Conservation (phyloP, 306 rosid genomes). For the Oemleria cerasiformis region DNA sequence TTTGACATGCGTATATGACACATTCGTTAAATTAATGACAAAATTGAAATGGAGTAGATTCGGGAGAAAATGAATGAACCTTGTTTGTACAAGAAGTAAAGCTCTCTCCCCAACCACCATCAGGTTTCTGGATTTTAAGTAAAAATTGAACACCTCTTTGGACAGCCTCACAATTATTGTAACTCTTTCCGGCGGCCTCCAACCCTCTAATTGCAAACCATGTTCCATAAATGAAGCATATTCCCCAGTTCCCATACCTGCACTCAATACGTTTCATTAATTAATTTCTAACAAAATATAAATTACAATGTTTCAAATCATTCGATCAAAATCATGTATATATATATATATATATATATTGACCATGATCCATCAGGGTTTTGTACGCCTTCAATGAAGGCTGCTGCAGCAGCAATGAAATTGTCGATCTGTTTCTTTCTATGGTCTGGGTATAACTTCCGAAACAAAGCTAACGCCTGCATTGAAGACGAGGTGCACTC, state of each 20-base stretch:
- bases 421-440: conserved; percentile 37
- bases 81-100: conserved; percentile 38
- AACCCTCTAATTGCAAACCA: no score
- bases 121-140: conserved; percentile 20
- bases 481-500: conserved; percentile 47
- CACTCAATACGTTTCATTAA: no score
- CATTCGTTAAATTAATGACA: no score
- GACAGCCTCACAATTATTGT: no score
- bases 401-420: no score
- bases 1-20: no score
- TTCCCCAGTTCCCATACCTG: no score
- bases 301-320: neutral
- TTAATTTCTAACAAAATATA: no score
- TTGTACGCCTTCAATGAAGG: conserved; percentile 20
- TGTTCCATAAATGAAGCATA: no score
- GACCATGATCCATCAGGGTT: conserved; percentile 37
- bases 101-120: conserved; percentile 48
- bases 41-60: no score
- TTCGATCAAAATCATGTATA: neutral
- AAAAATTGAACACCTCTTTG: neutral
- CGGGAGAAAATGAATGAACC: neutral
- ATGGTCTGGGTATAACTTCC: conserved; percentile 36
- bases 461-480: conserved; percentile 33
- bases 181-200: no score
- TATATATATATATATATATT: no score